Base-by-base conservation (phyloP, 1,284 basidiomycete genomes). In the Clitocybe nebularis region DNA sequence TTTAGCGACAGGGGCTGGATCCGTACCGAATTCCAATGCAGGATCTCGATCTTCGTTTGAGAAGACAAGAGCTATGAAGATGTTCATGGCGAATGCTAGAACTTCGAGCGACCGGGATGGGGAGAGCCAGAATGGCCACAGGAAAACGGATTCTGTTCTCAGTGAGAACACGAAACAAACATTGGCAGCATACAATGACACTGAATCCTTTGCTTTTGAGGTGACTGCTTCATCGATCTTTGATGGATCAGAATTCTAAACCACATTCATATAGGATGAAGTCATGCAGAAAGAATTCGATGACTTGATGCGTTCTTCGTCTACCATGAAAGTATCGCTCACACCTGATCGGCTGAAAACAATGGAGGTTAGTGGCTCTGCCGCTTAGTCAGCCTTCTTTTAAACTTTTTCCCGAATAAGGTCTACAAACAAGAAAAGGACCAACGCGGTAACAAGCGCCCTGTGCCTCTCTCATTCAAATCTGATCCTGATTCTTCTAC, bases 291-390 rank as follows among this genome's bases (percentile, higher is more conserved):
- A 85, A 47, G 89, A 93, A 61, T 96, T 96, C 62, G 93, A 96
- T 64, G 82, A 90, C 60, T 71, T 95, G 60, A 84, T 96, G 78
- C 79, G 81, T 41, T 91, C 88, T 46, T 81, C 84, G 43, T 74
- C 85, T 42, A 95, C 93, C 6, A 89, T 94, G 84, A 95, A 93
- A 62, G 85, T 98, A 55, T 95, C 92, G 36, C 74, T 97, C 47
- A 98, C 94, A 20, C 94, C 94, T 44, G 88, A 94, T 67, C 75
- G 93, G 40, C 70, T 96, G 43, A 87, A 83, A 62, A 89, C 82
- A 28, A 93, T 93, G 77, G 91, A 94, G 74, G 93, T 93, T 65
- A 62, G 66, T 57, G 29, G 41, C 48, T 51, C 43, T 39, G 49
- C 48, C 47, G 54, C 54, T 60, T 63, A 61, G 58, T 62, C 56